Evolutionary conservation across 1,284 basidiomycete species (phyloP).

Genomic region (Melanopsichium pennsylvanicum): DNA sequence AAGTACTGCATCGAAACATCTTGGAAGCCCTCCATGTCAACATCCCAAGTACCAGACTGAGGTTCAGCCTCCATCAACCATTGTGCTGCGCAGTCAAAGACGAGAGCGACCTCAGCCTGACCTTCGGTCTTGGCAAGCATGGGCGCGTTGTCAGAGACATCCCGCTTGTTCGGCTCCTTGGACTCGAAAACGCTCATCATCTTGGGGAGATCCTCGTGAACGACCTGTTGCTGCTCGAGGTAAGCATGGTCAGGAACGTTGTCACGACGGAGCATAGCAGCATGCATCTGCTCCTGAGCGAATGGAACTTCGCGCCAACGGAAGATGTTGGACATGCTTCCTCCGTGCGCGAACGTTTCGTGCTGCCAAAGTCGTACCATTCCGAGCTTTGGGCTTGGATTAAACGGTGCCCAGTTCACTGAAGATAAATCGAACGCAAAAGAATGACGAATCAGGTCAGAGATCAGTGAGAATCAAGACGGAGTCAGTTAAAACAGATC

Average conservation of each 20-base stretch:
- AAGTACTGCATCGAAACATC: conserved; percentile 35
- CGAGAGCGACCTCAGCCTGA: conserved; percentile 39
- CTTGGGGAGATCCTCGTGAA: conserved; percentile 37
- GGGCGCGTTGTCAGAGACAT: conserved; percentile 17
- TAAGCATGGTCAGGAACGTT: conserved; percentile 40
- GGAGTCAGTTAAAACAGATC: too few species aligned
- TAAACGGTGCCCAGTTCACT: conserved; percentile 39
- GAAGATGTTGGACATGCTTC: conserved; percentile 46
- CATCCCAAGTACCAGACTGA: conserved; percentile 40
- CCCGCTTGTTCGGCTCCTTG: conserved; percentile 2
- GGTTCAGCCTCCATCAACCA: conserved; percentile 46
- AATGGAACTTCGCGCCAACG: conserved; percentile 48
- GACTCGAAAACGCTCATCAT: conserved; percentile 16
- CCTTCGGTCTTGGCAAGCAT: conserved; percentile 15
- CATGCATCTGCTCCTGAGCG: conserved; percentile 54
- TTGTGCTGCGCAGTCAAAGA: conserved; percentile 35
- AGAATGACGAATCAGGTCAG: too few species aligned
- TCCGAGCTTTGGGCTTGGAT: conserved; percentile 37
- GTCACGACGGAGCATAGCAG: conserved; percentile 47
- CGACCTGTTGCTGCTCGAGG: conserved; percentile 43
- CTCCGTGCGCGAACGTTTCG: conserved; percentile 46
- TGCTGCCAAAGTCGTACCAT: conserved; percentile 49
- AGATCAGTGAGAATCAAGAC: too few species aligned
- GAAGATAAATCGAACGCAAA: too few species aligned
- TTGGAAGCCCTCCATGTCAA: conserved; percentile 29